Percentiles rank a stretch among this genome's conserved stretches.
These are phyloP conservation scores for Gossypium turneri DNA, from an alignment of 345 rosid species.

Conservation along the genomic window DNA sequence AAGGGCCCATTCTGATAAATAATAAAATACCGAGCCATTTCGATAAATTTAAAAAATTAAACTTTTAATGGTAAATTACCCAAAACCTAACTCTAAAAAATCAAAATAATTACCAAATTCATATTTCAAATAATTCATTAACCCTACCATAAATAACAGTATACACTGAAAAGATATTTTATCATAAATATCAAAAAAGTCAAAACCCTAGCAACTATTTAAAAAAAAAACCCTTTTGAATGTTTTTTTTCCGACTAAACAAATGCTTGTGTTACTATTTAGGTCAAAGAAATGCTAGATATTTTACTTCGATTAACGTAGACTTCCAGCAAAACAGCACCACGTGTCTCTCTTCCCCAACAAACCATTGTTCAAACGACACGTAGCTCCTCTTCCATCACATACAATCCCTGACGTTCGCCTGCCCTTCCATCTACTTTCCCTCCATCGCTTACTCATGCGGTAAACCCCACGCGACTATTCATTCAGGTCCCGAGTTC, in stretches of 20 bases:
- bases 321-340: background rate
- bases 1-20: too few relatives aligned
- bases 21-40: too few relatives aligned
- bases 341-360: background rate
- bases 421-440: background rate
- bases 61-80: too few relatives aligned
- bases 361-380: background rate
- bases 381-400: constrained; percentile 5
- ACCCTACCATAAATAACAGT: too few relatives aligned
- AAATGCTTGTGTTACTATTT: too few relatives aligned
- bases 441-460: background rate
- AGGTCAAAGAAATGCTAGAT: background rate
- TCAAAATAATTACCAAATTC: too few relatives aligned
- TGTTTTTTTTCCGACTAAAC: too few relatives aligned
- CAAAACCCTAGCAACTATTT: background rate
- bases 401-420: background rate
- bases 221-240: background rate
- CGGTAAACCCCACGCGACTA: background rate
- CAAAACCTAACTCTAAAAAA: too few relatives aligned
- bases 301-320: background rate
- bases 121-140: too few relatives aligned
- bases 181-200: background rate
- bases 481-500: too few relatives aligned
- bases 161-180: background rate
- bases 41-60: too few relatives aligned